Evolutionary conservation across 208 protist genomes (phyloP).

Genomic region (Acanthamoeba royreba): DNA sequence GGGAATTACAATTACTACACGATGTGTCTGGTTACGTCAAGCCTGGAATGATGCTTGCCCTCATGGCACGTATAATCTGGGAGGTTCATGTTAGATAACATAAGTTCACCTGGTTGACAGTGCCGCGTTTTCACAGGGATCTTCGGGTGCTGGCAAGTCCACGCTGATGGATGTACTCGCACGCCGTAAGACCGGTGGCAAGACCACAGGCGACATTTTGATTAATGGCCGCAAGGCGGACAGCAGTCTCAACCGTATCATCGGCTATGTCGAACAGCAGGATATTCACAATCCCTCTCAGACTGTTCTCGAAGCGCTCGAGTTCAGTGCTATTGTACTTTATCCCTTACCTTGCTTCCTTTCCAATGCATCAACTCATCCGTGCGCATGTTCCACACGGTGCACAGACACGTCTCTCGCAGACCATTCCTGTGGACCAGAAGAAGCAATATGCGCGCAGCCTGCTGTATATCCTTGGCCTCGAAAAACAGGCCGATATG

Average conservation of each 20-base stretch:
- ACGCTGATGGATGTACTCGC: constrained; percentile 51
- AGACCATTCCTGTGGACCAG: background rate
- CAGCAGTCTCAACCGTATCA: background rate
- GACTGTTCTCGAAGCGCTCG: constrained; percentile 65
- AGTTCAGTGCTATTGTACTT: constrained; percentile 52
- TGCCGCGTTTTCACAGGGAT: too few relatives aligned
- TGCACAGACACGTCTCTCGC: background rate
- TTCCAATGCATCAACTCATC: background rate
- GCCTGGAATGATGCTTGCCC: background rate
- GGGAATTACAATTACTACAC: background rate
- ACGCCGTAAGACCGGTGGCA: constrained; percentile 1
- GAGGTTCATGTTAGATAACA: too few relatives aligned
- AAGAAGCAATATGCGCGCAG: background rate
- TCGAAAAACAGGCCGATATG: constrained; percentile 39
- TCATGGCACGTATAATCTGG: background rate
- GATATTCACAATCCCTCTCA: constrained; percentile 60
- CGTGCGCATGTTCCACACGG: too few relatives aligned
- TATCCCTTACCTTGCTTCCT: background rate
- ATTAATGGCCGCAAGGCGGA: background rate
- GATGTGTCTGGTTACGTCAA: background rate
- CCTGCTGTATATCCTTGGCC: constrained; percentile 43
- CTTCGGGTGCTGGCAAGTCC: constrained; percentile 49
- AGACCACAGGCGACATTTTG: background rate
- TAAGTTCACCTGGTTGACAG: too few relatives aligned
- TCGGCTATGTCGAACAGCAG: constrained; percentile 56